Evolutionary conservation across 306 rosid genomes (phyloP).

Genomic region (Fragaria iinumae): DNA sequence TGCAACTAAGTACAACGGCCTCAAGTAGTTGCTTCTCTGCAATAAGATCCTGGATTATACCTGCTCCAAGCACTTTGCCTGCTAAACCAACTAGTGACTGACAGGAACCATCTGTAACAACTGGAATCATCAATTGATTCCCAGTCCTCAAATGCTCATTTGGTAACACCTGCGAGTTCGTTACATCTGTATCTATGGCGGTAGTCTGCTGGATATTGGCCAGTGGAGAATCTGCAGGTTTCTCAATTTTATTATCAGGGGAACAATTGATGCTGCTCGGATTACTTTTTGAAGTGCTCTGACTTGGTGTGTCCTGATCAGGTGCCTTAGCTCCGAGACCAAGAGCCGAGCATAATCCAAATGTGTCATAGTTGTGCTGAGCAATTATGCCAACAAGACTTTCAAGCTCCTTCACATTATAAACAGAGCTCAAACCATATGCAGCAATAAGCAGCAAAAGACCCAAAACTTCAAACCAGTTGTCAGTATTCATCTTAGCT

Average conservation of each 20-base stretch:
- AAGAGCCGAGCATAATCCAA: slow-evolving; percentile 30
- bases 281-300: not conserved
- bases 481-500: slow-evolving; percentile 27
- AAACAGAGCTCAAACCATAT: slow-evolving; percentile 32
- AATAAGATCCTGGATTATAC: slow-evolving; percentile 38
- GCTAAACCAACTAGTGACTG: slow-evolving; percentile 1
- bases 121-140: slow-evolving; percentile 2
- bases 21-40: slow-evolving; percentile 32
- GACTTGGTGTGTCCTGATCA: slow-evolving; percentile 28
- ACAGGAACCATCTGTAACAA: slow-evolving; percentile 3
- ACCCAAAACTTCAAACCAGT: slow-evolving; percentile 39
- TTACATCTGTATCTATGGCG: slow-evolving; percentile 13
- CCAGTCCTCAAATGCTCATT: not conserved
- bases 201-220: slow-evolving; percentile 21
- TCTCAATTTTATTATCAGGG: not conserved
- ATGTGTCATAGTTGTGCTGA: slow-evolving; percentile 31
- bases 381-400: slow-evolving; percentile 30
- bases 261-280: not conserved
- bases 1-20: slow-evolving; percentile 58
- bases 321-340: slow-evolving; percentile 24
- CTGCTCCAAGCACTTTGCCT: slow-evolving; percentile 21
- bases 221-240: slow-evolving; percentile 6
- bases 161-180: slow-evolving; percentile 16
- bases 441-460: slow-evolving; percentile 47
- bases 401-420: slow-evolving; percentile 31